A percentile compares a stretch with the other conserved stretches of the same genome.
These are phyloP conservation scores for Trypanosoma grayi DNA, from an alignment of 208 protist genomes.

Conservation along the genomic window DNA sequence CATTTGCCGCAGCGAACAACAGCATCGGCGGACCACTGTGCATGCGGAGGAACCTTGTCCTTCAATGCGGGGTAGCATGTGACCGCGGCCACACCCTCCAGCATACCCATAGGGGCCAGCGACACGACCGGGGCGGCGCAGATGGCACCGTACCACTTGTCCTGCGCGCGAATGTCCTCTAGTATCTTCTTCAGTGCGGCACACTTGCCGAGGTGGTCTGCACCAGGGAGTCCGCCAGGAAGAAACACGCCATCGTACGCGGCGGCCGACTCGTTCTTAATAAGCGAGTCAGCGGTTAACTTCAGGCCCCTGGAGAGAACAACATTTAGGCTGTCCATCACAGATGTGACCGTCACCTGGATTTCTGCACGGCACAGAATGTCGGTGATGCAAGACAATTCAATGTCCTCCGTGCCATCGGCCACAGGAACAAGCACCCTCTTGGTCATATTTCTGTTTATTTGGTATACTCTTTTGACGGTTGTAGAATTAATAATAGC, in stretches of 20 bases:
- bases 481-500: background rate
- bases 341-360: slow-evolving; percentile 73
- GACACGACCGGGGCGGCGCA: slow-evolving; percentile 74
- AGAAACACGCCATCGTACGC: slow-evolving; percentile 80
- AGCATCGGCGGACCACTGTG: slow-evolving; percentile 46
- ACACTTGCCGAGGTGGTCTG: slow-evolving; percentile 61
- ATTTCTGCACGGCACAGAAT: slow-evolving; percentile 68
- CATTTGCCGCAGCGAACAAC: slow-evolving; percentile 82
- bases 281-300: slow-evolving; percentile 52
- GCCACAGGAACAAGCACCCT: slow-evolving; percentile 80
- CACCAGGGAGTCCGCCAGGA: slow-evolving; percentile 74
- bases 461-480: background rate
- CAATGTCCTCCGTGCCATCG: slow-evolving; percentile 87
- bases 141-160: slow-evolving; percentile 83
- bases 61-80: slow-evolving; percentile 83
- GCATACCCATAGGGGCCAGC: slow-evolving; percentile 65
- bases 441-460: slow-evolving; percentile 31
- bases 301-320: slow-evolving; percentile 63
- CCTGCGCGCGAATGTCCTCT: slow-evolving; percentile 41
- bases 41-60: slow-evolving; percentile 57
- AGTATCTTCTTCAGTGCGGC: slow-evolving; percentile 69
- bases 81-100: slow-evolving; percentile 66
- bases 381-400: slow-evolving; percentile 81
- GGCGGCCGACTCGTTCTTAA: slow-evolving; percentile 51
- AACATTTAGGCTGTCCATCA: slow-evolving; percentile 61